Evolutionary conservation across 139 green algal species (phyloP), one percentile per base, ranked within the genome.

Genomic region (Chlorella sp.): DNA sequence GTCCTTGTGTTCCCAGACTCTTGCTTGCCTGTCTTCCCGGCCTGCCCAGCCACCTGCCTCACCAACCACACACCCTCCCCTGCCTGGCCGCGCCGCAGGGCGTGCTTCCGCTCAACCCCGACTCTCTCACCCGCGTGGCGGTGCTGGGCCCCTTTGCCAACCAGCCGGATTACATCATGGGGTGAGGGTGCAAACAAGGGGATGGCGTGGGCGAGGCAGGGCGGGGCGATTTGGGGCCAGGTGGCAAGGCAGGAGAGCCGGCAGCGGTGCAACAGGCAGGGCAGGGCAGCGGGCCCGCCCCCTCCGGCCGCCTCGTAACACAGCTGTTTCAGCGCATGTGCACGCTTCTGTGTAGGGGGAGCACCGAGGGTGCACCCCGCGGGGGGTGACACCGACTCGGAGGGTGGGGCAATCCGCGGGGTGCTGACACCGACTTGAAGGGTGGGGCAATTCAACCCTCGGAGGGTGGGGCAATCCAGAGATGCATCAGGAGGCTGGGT

Each of bases 151-250:
- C 79, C 14, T 85, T 68, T 61, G 79, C 57, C 36, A 64, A 85
- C 48, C 28, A 85, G 48, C 79, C 79, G 11, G 57, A 42, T 11
- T 85, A 85, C 79, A 85, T 85, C 28, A 64, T 85, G 79, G 79
- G 79, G 79, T 85, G 79, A 68, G 78, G 24, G 16, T 28, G 18
- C 64, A 14, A 57, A n/a, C n/a, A n/a, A 9, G 9, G 48, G 48
- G 48, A 9, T 57, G 48, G 48, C 7, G 48, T 57, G 48, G 48
- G 48, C n/a, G n/a, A 9, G 48, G 48, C 48, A 57, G 48, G 48
- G 48, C 48, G 9, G 48, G 48, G 48, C 48, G 11, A 14, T 5
- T 9, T 28, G 21, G 24, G 64, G 64, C 64, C 5, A 71, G 64
- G 64, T 26, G 64, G 64, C 64, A 18, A 32, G 64, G 64, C 64